Percentiles rank a stretch among this genome's conserved stretches.
Conservation (phyloP, 257 asterid genomes). For the Salvia rosmarinus region DNA sequence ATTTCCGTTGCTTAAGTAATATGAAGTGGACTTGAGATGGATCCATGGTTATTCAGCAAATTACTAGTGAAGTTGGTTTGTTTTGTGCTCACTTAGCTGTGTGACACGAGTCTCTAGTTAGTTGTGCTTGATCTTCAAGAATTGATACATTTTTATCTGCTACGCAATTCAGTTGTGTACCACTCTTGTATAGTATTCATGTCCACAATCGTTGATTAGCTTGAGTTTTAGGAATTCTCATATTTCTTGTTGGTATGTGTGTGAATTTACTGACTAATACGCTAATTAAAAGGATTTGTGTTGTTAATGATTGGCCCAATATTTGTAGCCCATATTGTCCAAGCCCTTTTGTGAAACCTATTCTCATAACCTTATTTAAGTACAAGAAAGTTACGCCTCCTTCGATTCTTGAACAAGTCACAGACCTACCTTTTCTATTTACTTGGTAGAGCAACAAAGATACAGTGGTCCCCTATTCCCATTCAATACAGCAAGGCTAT, state of each 20-base stretch:
- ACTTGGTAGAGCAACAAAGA: no score
- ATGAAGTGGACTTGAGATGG: constrained; percentile 20
- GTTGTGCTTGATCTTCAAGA: constrained; percentile 9
- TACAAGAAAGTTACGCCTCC: no score
- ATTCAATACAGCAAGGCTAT: no score
- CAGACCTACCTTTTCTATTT: no score
- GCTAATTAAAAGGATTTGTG: no score
- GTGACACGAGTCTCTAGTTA: background rate
- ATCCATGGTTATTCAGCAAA: background rate
- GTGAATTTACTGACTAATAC: background rate
- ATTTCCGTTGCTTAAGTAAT: background rate
- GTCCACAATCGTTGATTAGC: background rate
- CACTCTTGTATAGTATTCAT: background rate
- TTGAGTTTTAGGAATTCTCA: constrained; percentile 1
- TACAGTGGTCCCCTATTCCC: no score
- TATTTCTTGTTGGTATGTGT: background rate
- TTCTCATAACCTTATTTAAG: no score
- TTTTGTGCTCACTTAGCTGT: constrained; percentile 12
- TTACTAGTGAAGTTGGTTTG: background rate
- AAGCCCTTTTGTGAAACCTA: no score
- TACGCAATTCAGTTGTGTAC: background rate
- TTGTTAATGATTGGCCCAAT: no score
- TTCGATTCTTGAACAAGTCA: no score
- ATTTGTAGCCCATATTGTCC: no score
- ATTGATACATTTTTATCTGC: background rate